Percentiles rank a stretch among this genome's conserved stretches.
These are phyloP conservation scores for Aspergillus quadrilineatus DNA, from an alignment of 2,329 filamentous ascomycete genomes.

Conservation along the genomic window DNA sequence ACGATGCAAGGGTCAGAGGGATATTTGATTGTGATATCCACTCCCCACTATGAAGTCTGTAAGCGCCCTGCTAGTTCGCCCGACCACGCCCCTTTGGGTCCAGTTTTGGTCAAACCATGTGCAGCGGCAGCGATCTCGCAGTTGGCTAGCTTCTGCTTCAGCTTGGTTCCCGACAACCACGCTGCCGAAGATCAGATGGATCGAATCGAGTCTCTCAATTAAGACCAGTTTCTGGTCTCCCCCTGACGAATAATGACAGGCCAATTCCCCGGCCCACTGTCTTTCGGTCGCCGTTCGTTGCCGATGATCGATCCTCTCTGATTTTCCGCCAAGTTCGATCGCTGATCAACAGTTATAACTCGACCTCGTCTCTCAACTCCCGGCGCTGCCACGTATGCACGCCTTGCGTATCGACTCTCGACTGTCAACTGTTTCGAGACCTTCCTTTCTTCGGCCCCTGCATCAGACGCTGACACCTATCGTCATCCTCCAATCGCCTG, in stretches of 20 bases:
- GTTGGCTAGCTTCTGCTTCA: constrained; percentile 3
- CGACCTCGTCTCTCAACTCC: constrained; percentile 6
- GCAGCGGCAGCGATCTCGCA: constrained; percentile 1
- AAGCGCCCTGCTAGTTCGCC: constrained; percentile 6
- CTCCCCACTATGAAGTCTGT: not conserved
- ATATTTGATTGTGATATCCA: not conserved
- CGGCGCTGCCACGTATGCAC: constrained; percentile 15
- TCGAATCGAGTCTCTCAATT: not conserved
- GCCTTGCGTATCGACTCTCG: not conserved
- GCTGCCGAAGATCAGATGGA: not conserved
- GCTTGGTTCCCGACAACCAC: not conserved
- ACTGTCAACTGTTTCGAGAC: constrained; percentile 15
- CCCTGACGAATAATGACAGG: constrained; percentile 1
- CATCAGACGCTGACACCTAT: constrained; percentile 22
- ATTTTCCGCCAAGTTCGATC: not conserved
- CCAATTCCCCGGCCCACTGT: constrained; percentile 5
- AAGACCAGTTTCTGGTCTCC: not conserved
- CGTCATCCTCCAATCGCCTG: constrained; percentile 12
- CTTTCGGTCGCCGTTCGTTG: not conserved
- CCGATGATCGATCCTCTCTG: constrained; percentile 1
- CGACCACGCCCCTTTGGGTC: constrained; percentile 8
- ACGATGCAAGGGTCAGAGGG: not conserved
- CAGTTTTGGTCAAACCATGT: constrained; percentile 11
- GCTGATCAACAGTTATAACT: constrained; percentile 7
- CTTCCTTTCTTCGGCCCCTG: constrained; percentile 12